Evolutionary conservation across 1,284 basidiomycete species (phyloP).

Genomic region (Papiliotrema fonsecae): DNA sequence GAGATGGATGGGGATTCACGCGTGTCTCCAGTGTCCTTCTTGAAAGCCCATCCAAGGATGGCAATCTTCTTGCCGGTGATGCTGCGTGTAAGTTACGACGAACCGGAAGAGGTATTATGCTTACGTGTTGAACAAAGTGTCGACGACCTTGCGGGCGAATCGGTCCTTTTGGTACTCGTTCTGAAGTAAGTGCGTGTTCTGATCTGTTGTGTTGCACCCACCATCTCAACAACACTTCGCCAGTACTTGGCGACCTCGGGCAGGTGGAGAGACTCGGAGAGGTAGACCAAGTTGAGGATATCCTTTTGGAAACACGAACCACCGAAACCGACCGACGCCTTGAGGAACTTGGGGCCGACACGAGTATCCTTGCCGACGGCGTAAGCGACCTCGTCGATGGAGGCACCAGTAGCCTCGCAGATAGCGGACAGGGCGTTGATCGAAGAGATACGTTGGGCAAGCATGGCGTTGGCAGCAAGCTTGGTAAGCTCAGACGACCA

Average conservation of each 20-base stretch:
- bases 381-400: conserved; percentile 94
- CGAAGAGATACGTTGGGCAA: conserved; percentile 96
- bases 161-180: conserved; percentile 92
- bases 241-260: conserved; percentile 98
- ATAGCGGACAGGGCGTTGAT: conserved; percentile 98
- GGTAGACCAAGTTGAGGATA: conserved; percentile 97
- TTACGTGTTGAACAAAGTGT: conserved; percentile 90
- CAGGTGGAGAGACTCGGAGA: conserved; percentile 87
- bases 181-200: conserved; percentile 10
- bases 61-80: conserved; percentile 77
- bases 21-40: conserved; percentile 94
- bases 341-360: conserved; percentile 92
- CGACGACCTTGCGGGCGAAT: conserved; percentile 84
- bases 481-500: conserved; percentile 99
- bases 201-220: conserved; percentile 1
- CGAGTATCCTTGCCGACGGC: conserved; percentile 91
- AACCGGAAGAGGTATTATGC: conserved; percentile 22
- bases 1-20: conserved; percentile 97
- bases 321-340: conserved; percentile 75
- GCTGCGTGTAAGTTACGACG: conserved; percentile 9
- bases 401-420: conserved; percentile 98
- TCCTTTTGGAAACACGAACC: conserved; percentile 99
- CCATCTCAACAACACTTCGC: conserved; percentile 86
- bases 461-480: conserved; percentile 97
- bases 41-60: conserved; percentile 86